Percentiles rank a stretch among this genome's conserved stretches.
Conservation (phyloP, 2,329 filamentous ascomycete genomes). For the Colletotrichum godetiae region DNA sequence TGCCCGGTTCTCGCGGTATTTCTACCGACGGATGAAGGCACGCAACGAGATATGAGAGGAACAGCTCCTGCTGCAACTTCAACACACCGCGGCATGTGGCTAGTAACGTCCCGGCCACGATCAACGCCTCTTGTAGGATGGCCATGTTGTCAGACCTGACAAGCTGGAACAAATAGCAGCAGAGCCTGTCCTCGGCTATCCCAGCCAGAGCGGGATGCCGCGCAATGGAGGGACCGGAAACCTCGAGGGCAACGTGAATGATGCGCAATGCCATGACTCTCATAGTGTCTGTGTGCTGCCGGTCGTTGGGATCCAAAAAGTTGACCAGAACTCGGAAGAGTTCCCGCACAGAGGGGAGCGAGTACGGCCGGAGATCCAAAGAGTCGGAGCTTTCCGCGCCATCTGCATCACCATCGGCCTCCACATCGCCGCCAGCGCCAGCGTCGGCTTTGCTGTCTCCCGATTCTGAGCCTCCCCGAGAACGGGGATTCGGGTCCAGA, state of each 20-base stretch:
- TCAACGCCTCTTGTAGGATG: slow-evolving; percentile 90
- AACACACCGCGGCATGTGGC: slow-evolving; percentile 91
- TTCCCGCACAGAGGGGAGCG: slow-evolving; percentile 92
- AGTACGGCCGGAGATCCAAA: slow-evolving; percentile 84
- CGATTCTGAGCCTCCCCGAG: slow-evolving; percentile 16
- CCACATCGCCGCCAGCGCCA: slow-evolving; percentile 15
- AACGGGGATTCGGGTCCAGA: slow-evolving; percentile 2
- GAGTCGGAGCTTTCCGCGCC: slow-evolving; percentile 56
- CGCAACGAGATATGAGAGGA: slow-evolving; percentile 91
- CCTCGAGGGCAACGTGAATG: slow-evolving; percentile 95
- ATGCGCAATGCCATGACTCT: slow-evolving; percentile 97
- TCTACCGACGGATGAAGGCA: slow-evolving; percentile 95
- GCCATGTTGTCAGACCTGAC: slow-evolving; percentile 97
- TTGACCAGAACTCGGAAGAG: slow-evolving; percentile 94
- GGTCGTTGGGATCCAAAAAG: slow-evolving; percentile 92
- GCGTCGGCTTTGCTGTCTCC: slow-evolving; percentile 18
- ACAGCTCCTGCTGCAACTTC: slow-evolving; percentile 96
- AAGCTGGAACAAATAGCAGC: slow-evolving; percentile 94
- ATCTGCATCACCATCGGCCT: slow-evolving; percentile 35
- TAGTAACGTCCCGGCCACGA: slow-evolving; percentile 90
- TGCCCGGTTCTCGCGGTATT: slow-evolving; percentile 89
- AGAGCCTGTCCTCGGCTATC: slow-evolving; percentile 92
- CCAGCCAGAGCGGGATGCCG: slow-evolving; percentile 88
- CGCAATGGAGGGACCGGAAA: slow-evolving; percentile 94
- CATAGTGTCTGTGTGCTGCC: slow-evolving; percentile 93